Evolutionary conservation across 2,329 filamentous ascomycete species (phyloP), one percentile per base, ranked within the genome.

Genomic region (Grosmannia clavigera): DNA sequence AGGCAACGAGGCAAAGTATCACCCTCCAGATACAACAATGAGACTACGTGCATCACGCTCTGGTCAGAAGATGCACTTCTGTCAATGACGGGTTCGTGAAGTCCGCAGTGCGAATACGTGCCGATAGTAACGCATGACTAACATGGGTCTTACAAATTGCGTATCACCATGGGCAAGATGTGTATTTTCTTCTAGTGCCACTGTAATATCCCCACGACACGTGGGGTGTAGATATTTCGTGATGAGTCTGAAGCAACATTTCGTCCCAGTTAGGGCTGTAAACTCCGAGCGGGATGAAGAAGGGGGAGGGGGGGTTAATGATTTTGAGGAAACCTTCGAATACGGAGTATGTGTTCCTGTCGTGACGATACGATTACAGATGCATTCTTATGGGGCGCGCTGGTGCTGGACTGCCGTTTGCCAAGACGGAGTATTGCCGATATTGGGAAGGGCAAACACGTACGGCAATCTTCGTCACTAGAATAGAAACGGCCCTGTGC

Each of bases 11-110:
- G 25, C 22, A 27, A 7, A 53, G 16, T 19, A 14, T 29, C 16
- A 9, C 53, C n/a, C 53, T 22, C 7, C 33, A 38, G n/a, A 12
- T 1, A 4, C 53, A 7, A 16, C 33, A 22, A 40, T 6, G 33
- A 1, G 4, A 19, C n/a, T 5, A 6, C 7, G 19, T 43, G 35
- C 33, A 48, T 11, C 10, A 19, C 5, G 38, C 5, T 38, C 25
- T 48, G 6, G 22, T 27, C 27, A 11, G 59, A 56, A 11, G 55
- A 27, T 9, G 52, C 25, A 38, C 59, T 60, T 2, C 65, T 67
- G 55, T 67, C 66, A 5, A 75, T 58, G 12, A 75, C 70, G 0
- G 73, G 72, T 63, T 70, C 66, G 58, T 74, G 72, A 71, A 70
- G 72, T 11, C 73, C 73, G 63, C 73, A 75, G 54, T 73, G 72